A percentile compares a stretch with the other conserved stretches of the same genome.
These are phyloP conservation scores for Diaporthe vaccinii DNA, from an alignment of 2,329 filamentous ascomycete genomes.

Conservation along the genomic window DNA sequence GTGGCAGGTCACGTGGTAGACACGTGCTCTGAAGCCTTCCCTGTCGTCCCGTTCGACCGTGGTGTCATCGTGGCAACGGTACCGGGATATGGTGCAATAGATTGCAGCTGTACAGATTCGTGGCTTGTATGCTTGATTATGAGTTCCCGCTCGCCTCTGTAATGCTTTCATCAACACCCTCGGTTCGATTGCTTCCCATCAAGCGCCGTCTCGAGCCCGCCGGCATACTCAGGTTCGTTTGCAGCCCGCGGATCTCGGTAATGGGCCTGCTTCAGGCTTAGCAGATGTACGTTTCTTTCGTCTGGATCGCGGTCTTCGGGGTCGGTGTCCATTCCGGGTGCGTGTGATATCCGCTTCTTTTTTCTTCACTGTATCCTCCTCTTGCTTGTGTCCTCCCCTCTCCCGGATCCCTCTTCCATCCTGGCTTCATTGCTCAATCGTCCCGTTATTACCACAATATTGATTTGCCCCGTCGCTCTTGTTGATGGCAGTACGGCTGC, in stretches of 20 bases:
- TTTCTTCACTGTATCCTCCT: neutral
- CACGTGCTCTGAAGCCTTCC: neutral
- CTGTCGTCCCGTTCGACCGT: no score
- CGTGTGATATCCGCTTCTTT: neutral
- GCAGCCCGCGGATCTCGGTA: no score
- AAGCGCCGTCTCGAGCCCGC: neutral
- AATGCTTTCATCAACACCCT: neutral
- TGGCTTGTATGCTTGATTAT: neutral
- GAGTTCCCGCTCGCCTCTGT: no score
- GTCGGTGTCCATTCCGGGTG: neutral
- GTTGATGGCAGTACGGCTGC: neutral
- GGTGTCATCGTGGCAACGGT: neutral
- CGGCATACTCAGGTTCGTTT: neutral
- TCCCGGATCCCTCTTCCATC: no score
- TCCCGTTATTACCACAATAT: neutral
- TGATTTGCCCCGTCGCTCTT: neutral
- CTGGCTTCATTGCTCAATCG: rapidly evolving
- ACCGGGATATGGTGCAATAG: neutral
- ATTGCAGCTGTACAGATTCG: neutral
- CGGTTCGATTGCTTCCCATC: neutral
- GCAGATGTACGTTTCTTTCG: neutral
- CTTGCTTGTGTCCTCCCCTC: neutral
- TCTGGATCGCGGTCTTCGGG: neutral
- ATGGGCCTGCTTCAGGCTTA: no score
- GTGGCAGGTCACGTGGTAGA: neutral